phyloP scores from a whole-genome alignment of 345 rosid genomes.

The Eutrema japonicum region DNA sequence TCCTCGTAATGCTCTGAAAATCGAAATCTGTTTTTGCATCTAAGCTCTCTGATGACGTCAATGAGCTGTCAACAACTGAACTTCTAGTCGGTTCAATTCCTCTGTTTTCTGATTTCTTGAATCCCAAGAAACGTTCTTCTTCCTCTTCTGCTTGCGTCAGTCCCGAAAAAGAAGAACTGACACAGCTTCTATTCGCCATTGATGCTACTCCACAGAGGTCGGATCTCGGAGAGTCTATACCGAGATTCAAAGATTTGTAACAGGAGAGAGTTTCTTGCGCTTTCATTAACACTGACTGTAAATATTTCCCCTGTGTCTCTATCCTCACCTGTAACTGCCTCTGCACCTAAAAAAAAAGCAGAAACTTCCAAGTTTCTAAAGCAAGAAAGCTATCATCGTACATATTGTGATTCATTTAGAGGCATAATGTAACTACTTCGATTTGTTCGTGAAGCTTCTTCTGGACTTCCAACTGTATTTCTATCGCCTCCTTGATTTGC shows the following conservation, averaged over 20 bases:
- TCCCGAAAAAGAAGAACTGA: constrained; percentile 53
- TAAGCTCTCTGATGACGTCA: constrained; percentile 70
- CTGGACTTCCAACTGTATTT: background rate
- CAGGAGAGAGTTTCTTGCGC: constrained; percentile 78
- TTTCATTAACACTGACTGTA: constrained; percentile 72
- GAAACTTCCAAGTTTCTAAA: constrained; percentile 1
- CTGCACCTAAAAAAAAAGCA: constrained; percentile 60
- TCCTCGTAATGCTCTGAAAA: constrained; percentile 6
- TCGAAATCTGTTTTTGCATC: constrained; percentile 48
- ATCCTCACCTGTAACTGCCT: constrained; percentile 70
- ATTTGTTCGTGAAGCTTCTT: constrained; percentile 15
- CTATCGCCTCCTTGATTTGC: constrained; percentile 1
- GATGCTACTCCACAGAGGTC: constrained; percentile 62
- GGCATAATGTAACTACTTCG: constrained; percentile 11
- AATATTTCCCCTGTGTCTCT: constrained; percentile 81
- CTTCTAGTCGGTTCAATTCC: constrained; percentile 35
- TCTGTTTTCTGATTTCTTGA: constrained; percentile 24
- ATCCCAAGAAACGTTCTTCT: background rate
- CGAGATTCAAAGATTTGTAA: constrained; percentile 51
- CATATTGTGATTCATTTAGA: background rate
- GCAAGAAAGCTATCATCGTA: background rate
- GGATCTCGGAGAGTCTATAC: constrained; percentile 57
- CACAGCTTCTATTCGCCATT: constrained; percentile 54
- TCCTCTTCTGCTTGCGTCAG: constrained; percentile 22
- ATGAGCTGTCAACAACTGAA: constrained; percentile 71